Base-by-base conservation (phyloP, 2,329 filamentous ascomycete genomes). In the Colletotrichum tabaci region DNA sequence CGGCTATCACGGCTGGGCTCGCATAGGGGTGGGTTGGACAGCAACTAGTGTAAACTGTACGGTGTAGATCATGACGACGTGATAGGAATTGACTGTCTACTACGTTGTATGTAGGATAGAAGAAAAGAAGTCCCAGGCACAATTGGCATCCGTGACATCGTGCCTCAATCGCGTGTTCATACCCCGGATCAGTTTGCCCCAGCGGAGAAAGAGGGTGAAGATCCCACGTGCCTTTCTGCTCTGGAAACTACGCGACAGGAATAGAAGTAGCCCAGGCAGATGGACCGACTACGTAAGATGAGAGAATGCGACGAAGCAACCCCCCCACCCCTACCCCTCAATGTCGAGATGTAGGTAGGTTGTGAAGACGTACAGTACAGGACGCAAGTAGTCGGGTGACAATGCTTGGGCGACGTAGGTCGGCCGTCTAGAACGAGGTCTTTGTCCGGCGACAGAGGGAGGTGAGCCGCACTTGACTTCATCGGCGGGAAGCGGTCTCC, bases 401-500 rank as follows among this genome's bases (percentile, higher is more conserved):
- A 16, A 26, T 55, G 15, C 67, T 71, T 71, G 63, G 67, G 49
- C 67, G 67, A 69, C 61, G 66, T 69, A 66, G 58, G 49, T 35
- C 18, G 42, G 8, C 23, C 26, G 21, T 18, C 55, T 56, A 66
- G 56, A 61, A 53, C 35, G 64, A 67, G 64, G 44, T 53, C 55
- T 46, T 38, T 13, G 21, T 26, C 56, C 40, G 49, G 47, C 12
- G 46, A 58, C n/a, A 46, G 38, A 30, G 5, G 35, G 55, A 12
- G 40, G 42, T 40, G 62, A 66, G 62, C 67, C 67, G 63, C 67
- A 42, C 23, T 70, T 68, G 67, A 70, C 67, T 66, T 66, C 67
- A 66, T 69, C 23, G 61, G 30, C 35, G 40, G 46, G 49, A 49
- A 38, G 26, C 47, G 58, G n/a, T 26, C 50, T 46, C 68, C 65